Evolutionary conservation across 805 yeast genomes (phyloP).

Genomic region (Teunomyces tritomae): DNA sequence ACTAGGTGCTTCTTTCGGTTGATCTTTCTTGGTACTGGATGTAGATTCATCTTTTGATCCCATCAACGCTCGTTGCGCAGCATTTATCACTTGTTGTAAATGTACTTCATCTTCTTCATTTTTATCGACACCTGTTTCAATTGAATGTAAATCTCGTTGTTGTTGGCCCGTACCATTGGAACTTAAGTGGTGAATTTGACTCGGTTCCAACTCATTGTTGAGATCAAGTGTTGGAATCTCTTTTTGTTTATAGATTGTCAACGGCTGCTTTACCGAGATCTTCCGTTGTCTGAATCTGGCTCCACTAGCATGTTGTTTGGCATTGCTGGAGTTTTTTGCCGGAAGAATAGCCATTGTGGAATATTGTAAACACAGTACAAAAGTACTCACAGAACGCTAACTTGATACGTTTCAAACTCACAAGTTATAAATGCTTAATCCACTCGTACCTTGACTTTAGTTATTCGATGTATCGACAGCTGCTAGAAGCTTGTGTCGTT

Average conservation of each 20-base stretch:
- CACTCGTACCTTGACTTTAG: not conserved
- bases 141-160: constrained; percentile 82
- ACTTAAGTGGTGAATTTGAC: constrained; percentile 41
- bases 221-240: constrained; percentile 77
- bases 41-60: constrained; percentile 18
- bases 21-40: constrained; percentile 9
- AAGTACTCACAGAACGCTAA: not conserved
- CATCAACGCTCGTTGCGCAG: constrained; percentile 62
- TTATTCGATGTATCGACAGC: not conserved
- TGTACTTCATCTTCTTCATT: constrained; percentile 97
- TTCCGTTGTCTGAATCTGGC: constrained; percentile 92
- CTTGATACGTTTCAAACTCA: not conserved
- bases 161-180: constrained; percentile 53
- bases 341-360: constrained; percentile 40
- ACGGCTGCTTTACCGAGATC: constrained; percentile 85
- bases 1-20: constrained; percentile 28
- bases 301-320: constrained; percentile 35
- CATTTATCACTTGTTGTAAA: constrained; percentile 85
- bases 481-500: not conserved
- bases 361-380: not conserved
- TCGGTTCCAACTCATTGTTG: constrained; percentile 39
- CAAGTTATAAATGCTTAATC: not conserved
- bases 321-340: constrained; percentile 30
- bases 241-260: constrained; percentile 70
- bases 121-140: constrained; percentile 97